phyloP scores from a whole-genome alignment of 306 rosid species.

The Nissolia schottii region DNA sequence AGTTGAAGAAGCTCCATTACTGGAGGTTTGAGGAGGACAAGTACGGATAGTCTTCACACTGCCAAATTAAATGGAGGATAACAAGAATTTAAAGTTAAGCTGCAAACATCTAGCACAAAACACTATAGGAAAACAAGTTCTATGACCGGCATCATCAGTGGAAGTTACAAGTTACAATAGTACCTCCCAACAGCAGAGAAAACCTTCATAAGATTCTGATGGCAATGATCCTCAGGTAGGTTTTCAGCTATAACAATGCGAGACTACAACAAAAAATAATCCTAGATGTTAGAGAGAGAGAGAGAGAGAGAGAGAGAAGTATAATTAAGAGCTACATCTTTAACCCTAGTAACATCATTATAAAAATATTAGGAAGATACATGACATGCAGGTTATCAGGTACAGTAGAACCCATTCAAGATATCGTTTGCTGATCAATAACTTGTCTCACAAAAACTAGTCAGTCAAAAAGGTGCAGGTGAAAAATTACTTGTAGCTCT shows the following conservation, averaged over 20 bases:
- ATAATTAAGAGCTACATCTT: constrained; percentile 10
- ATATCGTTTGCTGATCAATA: background rate
- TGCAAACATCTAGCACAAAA: background rate
- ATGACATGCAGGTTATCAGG: background rate
- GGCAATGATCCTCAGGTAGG: constrained; percentile 99
- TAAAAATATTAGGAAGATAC: background rate
- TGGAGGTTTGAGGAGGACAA: constrained; percentile 85
- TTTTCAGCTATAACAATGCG: constrained; percentile 95
- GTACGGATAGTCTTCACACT: constrained; percentile 96
- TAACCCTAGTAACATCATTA: constrained; percentile 13
- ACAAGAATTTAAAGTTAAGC: constrained; percentile 8
- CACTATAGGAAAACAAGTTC: background rate
- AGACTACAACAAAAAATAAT: constrained; percentile 42
- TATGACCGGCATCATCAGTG: background rate
- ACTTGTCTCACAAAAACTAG: constrained; percentile 10
- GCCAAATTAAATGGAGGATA: constrained; percentile 31
- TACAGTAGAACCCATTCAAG: constrained; percentile 8
- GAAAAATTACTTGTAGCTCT: constrained; percentile 80
- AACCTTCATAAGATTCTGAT: constrained; percentile 94
- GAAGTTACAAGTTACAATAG: constrained; percentile 11
- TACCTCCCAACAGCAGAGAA: constrained; percentile 96
- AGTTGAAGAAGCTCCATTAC: constrained; percentile 61
- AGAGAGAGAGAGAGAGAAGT: background rate
- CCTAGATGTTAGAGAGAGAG: constrained; percentile 5
- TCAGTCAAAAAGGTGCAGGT: constrained; percentile 1